Base-by-base conservation (phyloP, 1,284 basidiomycete genomes). In the Tilletiaria anomala region DNA sequence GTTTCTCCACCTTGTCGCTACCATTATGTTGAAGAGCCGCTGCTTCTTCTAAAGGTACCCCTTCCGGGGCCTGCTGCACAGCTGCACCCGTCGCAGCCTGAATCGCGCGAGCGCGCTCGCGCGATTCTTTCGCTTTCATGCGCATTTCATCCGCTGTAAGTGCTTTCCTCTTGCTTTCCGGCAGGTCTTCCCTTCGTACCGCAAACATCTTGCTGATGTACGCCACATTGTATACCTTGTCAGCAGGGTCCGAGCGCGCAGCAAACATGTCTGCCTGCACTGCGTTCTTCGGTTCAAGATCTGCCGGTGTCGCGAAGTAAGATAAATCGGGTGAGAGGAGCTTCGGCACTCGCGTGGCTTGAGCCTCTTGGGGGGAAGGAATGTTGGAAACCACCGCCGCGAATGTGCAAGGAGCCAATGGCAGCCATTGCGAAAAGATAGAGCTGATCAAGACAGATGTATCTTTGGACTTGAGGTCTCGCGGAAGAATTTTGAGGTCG, bases 121-220 rank as follows among this genome's bases (percentile, higher is more conserved):
- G 46, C n/a, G 50, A 50, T 26, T 57, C 58, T 24, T 49, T 56
- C 8, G 80, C 83, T 42, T 75, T 72, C 15, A 74, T 71, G 18
- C 86, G 74, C 78, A 93, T 82, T 65, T 93, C 84, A 24, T 93
- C 86, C 0, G 83, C 84, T 0, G 82, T 85, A 42, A 87, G 62
- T 29, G 32, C 22, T 6, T 35, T 34, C 5, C 53, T 52, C 41
- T 56, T 54, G n/a, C 53, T 69, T 82, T 89, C 81, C 0, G 91
- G 91, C 22, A 97, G 70, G 37, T 91, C 83, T 41, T 76, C 77
- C 15, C 70, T 71, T 17, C 78, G 71, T 1, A 96, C 80, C 0
- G 88, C 88, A 67, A 97, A 96, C 91, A 97, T 97, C 68, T 97
- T 97, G 73, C 85, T 93, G 41, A 97, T 83, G 66, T 91, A 93